These are phyloP conservation scores for Speleostelium caveatum DNA, from an alignment of 78 protist species.

Conservation along the genomic window DNA sequence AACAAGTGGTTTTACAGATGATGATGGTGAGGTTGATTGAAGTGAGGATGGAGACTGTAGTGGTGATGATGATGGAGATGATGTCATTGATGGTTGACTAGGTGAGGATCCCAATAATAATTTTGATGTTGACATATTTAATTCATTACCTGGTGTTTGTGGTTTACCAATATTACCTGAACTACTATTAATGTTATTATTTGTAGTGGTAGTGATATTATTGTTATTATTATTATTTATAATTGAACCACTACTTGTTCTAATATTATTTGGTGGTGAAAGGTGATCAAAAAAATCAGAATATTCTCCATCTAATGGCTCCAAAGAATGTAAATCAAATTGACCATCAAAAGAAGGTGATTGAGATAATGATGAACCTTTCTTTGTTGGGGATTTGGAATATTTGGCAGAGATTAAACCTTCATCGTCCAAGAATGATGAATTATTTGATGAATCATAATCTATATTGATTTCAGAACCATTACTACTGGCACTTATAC, in stretches of 20 bases:
- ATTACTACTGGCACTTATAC: no score
- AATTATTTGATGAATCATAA: background rate
- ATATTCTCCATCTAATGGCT: no score
- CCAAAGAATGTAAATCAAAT: no score
- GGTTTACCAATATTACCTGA: background rate
- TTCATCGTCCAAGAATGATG: no score
- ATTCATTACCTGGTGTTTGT: background rate
- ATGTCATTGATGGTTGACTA: background rate
- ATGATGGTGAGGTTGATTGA: background rate
- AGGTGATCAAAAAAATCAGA: no score
- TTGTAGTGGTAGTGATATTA: background rate
- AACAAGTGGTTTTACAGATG: background rate
- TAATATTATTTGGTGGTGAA: no score
- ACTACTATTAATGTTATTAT: background rate
- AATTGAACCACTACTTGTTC: no score
- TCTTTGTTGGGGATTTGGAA: no score
- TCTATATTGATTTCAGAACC: background rate
- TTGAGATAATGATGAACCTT: no score
- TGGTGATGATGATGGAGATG: background rate
- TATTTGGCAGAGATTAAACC: no score
- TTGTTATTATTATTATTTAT: no score
- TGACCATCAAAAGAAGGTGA: no score
- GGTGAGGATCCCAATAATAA: background rate
- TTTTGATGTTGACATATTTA: background rate
- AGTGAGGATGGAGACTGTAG: background rate